Evolutionary conservation across 768 basidiomycete genomes (phyloP).

Genomic region (Termitomyces sp.): DNA sequence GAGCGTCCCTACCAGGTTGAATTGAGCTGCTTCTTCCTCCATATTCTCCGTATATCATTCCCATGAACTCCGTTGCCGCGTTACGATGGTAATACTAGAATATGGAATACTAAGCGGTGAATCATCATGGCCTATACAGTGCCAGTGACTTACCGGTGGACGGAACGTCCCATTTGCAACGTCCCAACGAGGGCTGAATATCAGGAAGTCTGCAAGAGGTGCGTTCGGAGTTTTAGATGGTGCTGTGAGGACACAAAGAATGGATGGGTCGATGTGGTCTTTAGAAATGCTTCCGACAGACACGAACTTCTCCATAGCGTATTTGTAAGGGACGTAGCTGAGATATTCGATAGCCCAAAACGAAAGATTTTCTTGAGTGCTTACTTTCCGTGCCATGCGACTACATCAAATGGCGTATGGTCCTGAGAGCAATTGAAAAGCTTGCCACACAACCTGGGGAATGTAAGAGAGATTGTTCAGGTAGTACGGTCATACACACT

Average conservation of each 20-base stretch:
- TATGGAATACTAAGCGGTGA: background rate
- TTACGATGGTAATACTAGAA: conserved; percentile 63
- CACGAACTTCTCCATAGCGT: conserved; percentile 60
- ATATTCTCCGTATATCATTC: too few relatives aligned
- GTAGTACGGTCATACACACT: conserved; percentile 25
- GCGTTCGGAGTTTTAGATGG: conserved; percentile 57
- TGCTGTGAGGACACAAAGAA: conserved; percentile 67
- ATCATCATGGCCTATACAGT: background rate
- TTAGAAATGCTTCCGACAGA: conserved; percentile 62
- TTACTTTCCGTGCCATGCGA: conserved; percentile 69
- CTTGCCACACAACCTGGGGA: conserved; percentile 49
- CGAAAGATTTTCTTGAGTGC: conserved; percentile 16
- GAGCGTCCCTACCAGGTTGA: conserved; percentile 42
- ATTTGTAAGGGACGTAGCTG: conserved; percentile 65
- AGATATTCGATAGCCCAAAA: background rate
- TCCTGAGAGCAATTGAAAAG: conserved; percentile 52
- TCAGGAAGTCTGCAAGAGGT: conserved; percentile 60
- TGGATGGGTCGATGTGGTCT: conserved; percentile 69
- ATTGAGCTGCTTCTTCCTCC: conserved; percentile 63
- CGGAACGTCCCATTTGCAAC: conserved; percentile 57
- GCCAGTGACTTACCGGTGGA: conserved; percentile 41
- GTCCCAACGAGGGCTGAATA: conserved; percentile 66
- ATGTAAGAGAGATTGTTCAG: background rate
- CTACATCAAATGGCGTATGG: conserved; percentile 71
- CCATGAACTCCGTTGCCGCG: conserved; percentile 56